Percentiles rank a stretch among this genome's conserved stretches.
Evolutionary conservation across 108 stramenopile genomes (phyloP).

Genomic region (Cylindrotheca fusiformis): DNA sequence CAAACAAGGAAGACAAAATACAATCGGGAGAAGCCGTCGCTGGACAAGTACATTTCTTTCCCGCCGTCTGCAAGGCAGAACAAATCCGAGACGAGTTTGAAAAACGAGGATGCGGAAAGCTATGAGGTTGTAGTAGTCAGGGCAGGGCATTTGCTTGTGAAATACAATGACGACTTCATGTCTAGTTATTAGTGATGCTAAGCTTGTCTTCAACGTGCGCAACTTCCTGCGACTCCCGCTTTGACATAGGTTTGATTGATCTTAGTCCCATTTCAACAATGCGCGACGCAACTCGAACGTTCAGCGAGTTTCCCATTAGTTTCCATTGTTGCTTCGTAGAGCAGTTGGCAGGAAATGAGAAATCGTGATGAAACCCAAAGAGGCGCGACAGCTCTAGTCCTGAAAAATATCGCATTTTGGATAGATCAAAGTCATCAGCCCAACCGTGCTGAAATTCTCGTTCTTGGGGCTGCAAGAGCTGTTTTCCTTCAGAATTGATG

Average conservation of each 20-base stretch:
- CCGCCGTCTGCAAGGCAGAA: constrained; percentile 56
- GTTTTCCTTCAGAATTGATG: constrained; percentile 14
- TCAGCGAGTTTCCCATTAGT: constrained; percentile 79
- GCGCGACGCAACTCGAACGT: constrained; percentile 66
- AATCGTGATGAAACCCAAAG: constrained; percentile 58
- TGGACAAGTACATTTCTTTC: constrained; percentile 71
- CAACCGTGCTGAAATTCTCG: constrained; percentile 53
- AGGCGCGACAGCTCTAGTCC: constrained; percentile 78
- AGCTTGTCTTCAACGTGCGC: too few species aligned
- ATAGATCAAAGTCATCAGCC: constrained; percentile 45
- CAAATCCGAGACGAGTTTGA: constrained; percentile 62
- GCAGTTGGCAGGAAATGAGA: constrained; percentile 54
- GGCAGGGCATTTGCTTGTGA: too few species aligned
- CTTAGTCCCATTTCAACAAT: constrained; percentile 51
- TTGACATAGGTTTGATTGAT: neutral
- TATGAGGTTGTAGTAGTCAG: too few species aligned
- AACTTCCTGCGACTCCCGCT: too few species aligned
- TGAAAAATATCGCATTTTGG: constrained; percentile 73
- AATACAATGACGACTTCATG: too few species aligned
- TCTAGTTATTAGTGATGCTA: too few species aligned
- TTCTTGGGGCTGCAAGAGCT: constrained; percentile 50
- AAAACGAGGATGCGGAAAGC: constrained; percentile 50
- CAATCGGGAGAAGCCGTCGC: constrained; percentile 25
- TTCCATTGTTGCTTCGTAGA: constrained; percentile 81
- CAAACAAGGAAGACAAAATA: constrained; percentile 39